These are phyloP conservation scores for Penstemon davidsonii DNA, from an alignment of 257 asterid genomes.

Conservation along the genomic window DNA sequence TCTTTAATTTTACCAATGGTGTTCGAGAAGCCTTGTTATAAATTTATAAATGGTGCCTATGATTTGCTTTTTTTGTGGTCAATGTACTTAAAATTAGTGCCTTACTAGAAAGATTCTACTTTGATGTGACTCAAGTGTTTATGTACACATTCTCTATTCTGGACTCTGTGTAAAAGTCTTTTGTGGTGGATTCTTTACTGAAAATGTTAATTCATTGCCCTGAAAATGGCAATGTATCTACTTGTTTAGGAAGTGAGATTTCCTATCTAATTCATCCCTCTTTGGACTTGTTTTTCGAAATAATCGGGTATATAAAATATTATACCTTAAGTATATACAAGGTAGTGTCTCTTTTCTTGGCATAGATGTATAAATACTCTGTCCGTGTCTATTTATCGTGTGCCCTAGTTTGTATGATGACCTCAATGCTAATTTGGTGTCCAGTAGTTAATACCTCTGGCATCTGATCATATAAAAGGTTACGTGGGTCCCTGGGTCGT, in stretches of 20 bases:
- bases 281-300: constrained; percentile 8
- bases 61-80: constrained; percentile 11
- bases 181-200: constrained; percentile 17
- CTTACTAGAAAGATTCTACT: constrained; percentile 25
- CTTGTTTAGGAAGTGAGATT: constrained; percentile 13
- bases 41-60: not conserved
- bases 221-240: constrained; percentile 22
- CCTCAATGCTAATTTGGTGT: too few relatives aligned
- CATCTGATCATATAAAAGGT: not conserved
- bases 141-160: constrained; percentile 15
- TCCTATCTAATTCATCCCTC: constrained; percentile 5
- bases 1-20: constrained; percentile 10
- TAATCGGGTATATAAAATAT: constrained; percentile 9
- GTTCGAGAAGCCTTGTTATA: not conserved
- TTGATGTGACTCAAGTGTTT: constrained; percentile 30
- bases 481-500: not conserved
- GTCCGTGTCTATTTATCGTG: not conserved
- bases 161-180: constrained; percentile 15
- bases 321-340: not conserved
- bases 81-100: constrained; percentile 22
- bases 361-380: constrained; percentile 4
- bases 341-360: not conserved
- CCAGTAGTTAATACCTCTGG: too few relatives aligned
- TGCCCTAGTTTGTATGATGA: not conserved
- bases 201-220: constrained; percentile 20